Base-by-base conservation (phyloP, 1,284 basidiomycete species). In the Coniferiporia weirii region DNA sequence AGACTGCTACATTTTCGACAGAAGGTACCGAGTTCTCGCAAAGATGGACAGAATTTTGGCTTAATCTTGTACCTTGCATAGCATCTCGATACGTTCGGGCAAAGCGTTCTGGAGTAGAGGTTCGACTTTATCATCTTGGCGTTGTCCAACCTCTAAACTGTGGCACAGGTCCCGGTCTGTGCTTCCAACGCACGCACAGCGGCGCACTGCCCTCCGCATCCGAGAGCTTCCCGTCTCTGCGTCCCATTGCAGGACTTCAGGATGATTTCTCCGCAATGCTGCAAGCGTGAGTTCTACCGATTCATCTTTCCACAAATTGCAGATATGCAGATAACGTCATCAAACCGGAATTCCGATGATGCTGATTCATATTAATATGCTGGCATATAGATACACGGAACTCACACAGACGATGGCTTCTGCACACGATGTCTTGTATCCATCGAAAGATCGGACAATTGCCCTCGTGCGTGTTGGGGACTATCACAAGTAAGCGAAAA, bases 351-450 rank as follows among this genome's bases (percentile, higher is more conserved):
- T 27, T 27, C 2, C 27, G 5, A 3, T 27, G 5, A 27, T 5
- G 27, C 27, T 27, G 5, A 27, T 27, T 27, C 27, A 2, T 9
- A 19, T 35, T 32, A 15, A n/a, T 19, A 10, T 3, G 22, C 17
- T 13, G 19, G 15, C 17, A n/a, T 27, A 45, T 48, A 62, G 61
- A 22, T 66, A 66, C 49, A 62, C 63, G 20, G 74, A 75, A 57
- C 63, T 75, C 19, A 74, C 72, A 27, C 72, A 75, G 59, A 74
- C 72, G 60, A 75, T 75, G 74, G 74, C 74, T 6, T 72, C 71
- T 57, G 72, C 72, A 1, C 73, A 75, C 65, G 74, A 75, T 61
- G 71, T 73, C 10, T 63, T 75, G 38, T 75, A 74, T 61, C 73
- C 74, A 0, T 72, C 68, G 19, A 71, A 70, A 46, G 64, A 68